phyloP scores from a whole-genome alignment of 2,329 filamentous ascomycete genomes.

The Fusarium sp. region DNA sequence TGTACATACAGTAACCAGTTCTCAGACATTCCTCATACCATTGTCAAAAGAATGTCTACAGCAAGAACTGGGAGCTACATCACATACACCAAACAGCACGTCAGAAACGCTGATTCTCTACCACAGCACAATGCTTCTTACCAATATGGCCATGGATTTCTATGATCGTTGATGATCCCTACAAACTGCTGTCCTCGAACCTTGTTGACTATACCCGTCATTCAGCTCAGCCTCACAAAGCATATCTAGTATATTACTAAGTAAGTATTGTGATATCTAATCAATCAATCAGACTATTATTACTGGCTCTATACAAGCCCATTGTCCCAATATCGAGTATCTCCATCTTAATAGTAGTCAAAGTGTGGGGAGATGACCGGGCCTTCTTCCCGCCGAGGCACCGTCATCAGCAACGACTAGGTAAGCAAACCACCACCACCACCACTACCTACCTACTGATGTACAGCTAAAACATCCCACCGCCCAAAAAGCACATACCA shows the following conservation, averaged over 20 bases:
- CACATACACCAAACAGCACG: not conserved
- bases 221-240: not conserved
- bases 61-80: not conserved
- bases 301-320: not conserved
- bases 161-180: not conserved
- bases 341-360: not conserved
- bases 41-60: not conserved
- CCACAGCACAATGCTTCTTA: not conserved
- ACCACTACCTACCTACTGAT: not conserved
- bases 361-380: slow-evolving; percentile 31
- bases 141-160: not conserved
- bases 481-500: slow-evolving; percentile 31
- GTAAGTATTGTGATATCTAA: too few relatives aligned
- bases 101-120: too few relatives aligned
- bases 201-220: not conserved
- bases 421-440: slow-evolving; percentile 17
- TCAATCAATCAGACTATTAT: not conserved
- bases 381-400: slow-evolving; percentile 40
- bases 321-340: not conserved
- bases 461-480: slow-evolving; percentile 32
- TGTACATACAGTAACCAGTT: not conserved
- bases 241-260: not conserved
- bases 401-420: slow-evolving; percentile 22
- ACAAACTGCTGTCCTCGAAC: not conserved
- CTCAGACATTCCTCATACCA: not conserved